phyloP scores from a whole-genome alignment of 2,329 filamentous ascomycete species.

The Calycina marina region DNA sequence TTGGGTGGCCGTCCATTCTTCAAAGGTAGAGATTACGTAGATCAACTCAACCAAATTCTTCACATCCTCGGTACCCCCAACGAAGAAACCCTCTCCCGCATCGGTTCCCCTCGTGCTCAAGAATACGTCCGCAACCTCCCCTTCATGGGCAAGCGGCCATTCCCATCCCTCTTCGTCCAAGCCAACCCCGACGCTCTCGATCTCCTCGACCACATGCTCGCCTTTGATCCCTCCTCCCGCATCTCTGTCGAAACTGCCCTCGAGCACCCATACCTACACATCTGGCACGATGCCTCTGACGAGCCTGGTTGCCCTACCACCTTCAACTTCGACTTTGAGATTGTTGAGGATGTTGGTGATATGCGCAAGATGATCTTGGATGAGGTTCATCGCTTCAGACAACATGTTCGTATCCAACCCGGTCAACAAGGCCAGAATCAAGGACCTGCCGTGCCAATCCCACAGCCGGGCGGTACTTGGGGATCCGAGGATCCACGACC shows the following conservation, averaged over 20 bases:
- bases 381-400: conserved; percentile 81
- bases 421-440: conserved; percentile 17
- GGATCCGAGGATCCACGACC: conserved; percentile 22
- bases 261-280: conserved; percentile 89
- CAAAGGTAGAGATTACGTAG: conserved; percentile 97
- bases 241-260: conserved; percentile 91
- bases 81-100: conserved; percentile 84
- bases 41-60: conserved; percentile 97
- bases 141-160: conserved; percentile 86
- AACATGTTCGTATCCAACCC: conserved; percentile 25
- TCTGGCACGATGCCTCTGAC: conserved; percentile 92
- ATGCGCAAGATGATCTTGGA: conserved; percentile 97
- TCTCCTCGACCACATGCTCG: conserved; percentile 90
- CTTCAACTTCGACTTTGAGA: conserved; percentile 97
- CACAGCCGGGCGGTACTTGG: conserved; percentile 20
- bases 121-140: conserved; percentile 97
- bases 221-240: conserved; percentile 86
- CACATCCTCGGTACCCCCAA: conserved; percentile 95
- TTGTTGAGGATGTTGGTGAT: conserved; percentile 85
- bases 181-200: conserved; percentile 94
- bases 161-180: conserved; percentile 76
- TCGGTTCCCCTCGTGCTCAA: conserved; percentile 88
- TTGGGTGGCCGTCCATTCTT: conserved; percentile 95
- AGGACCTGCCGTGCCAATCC: conserved; percentile 21
- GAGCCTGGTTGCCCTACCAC: conserved; percentile 86